Conservation (phyloP, 2,329 filamentous ascomycete species). For the Claviceps fusiformis region DNA sequence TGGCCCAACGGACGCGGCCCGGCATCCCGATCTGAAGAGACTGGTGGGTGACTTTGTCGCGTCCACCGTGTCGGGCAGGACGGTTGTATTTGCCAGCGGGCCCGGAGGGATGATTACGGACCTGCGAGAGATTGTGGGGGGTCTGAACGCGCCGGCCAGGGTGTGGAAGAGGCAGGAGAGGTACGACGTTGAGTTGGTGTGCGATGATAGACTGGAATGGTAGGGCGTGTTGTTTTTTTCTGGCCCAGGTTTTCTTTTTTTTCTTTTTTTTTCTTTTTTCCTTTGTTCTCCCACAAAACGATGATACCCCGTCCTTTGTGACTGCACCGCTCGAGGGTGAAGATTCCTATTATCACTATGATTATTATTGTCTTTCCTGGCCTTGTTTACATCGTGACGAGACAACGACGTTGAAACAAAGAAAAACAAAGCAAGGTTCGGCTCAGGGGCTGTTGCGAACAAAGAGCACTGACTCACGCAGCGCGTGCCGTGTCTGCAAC, state of each 20-base stretch:
- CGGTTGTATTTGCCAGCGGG: conserved; percentile 46
- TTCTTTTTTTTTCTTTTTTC: not conserved
- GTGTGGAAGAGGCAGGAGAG: conserved; percentile 46
- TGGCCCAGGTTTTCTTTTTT: not conserved
- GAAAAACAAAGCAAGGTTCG: too few relatives aligned
- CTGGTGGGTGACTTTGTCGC: conserved; percentile 36
- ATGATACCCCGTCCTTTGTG: too few relatives aligned
- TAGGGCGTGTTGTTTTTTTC: conserved; percentile 9
- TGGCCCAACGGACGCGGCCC: conserved; percentile 16
- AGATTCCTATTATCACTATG: too few relatives aligned
- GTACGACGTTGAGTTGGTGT: conserved; percentile 41
- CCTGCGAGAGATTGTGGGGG: conserved; percentile 38
- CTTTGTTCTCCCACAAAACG: not conserved
- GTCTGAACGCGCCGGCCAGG: conserved; percentile 34
- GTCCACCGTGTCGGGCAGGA: conserved; percentile 32
- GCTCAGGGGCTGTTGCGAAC: too few relatives aligned
- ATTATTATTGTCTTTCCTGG: too few relatives aligned
- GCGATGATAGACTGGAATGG: conserved; percentile 47
- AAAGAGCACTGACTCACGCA: too few relatives aligned
- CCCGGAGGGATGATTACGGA: conserved; percentile 47
- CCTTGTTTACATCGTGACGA: too few relatives aligned
- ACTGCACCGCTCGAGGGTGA: too few relatives aligned
- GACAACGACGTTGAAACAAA: too few relatives aligned
- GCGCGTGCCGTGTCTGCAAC: too few relatives aligned
- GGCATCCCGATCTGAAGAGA: conserved; percentile 31